phyloP scores from a whole-genome alignment of 108 stramenopile genomes.

The Tribonema minus region DNA sequence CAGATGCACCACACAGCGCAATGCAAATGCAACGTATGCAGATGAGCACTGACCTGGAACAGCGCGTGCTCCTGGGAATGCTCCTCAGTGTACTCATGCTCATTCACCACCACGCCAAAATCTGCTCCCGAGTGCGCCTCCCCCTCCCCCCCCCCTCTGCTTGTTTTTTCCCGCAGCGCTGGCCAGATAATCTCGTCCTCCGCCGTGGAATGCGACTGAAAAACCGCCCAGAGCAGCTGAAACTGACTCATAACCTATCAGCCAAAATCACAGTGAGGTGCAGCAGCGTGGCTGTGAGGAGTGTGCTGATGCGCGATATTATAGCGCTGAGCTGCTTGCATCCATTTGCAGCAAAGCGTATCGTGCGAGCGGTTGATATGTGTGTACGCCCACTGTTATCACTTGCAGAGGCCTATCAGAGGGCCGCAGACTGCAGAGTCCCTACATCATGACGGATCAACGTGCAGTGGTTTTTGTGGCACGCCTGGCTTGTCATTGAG shows the following conservation, averaged over 20 bases:
- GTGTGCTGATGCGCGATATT: too few species aligned
- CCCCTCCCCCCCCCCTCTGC: constrained; percentile 4
- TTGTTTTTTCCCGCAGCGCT: constrained; percentile 61
- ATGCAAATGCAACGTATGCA: too few species aligned
- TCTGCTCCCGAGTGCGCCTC: not conserved
- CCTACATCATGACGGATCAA: too few species aligned
- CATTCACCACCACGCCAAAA: constrained; percentile 17
- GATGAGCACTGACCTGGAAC: too few species aligned
- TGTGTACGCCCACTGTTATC: not conserved
- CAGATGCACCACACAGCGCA: too few species aligned
- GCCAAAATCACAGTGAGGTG: constrained; percentile 6
- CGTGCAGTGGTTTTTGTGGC: too few species aligned
- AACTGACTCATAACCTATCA: constrained; percentile 64
- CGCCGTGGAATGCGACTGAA: constrained; percentile 85
- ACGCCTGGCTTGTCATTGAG: too few species aligned
- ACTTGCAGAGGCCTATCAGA: not conserved
- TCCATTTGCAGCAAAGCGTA: not conserved
- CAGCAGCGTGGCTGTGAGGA: constrained; percentile 2
- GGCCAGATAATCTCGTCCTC: constrained; percentile 97
- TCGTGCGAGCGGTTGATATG: not conserved
- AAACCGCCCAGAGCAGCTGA: constrained; percentile 84
- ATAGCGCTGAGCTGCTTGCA: not conserved
- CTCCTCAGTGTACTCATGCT: constrained; percentile 35
- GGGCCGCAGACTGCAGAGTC: too few species aligned
- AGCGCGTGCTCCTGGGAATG: constrained; percentile 24